A percentile compares a stretch with the other conserved stretches of the same genome.
Evolutionary conservation across 1,284 basidiomycete genomes (phyloP).

Genomic region (Microbotryomycetes sp.): DNA sequence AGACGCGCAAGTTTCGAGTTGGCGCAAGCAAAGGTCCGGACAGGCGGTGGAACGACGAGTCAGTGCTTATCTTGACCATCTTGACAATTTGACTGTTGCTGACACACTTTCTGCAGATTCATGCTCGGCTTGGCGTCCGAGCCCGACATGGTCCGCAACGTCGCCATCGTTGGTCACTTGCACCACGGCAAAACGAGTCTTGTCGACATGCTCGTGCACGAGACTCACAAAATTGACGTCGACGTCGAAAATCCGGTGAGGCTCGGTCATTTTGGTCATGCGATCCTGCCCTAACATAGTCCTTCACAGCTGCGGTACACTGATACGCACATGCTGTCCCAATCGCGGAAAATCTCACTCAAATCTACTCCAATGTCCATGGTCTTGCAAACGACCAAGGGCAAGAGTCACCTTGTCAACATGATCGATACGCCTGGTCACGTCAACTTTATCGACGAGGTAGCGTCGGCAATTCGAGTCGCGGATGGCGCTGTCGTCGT

Average conservation of each 20-base stretch:
- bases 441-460: constrained; percentile 96
- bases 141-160: constrained; percentile 91
- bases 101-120: constrained; percentile 53
- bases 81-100: neutral
- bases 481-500: constrained; percentile 92
- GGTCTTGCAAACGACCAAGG: constrained; percentile 72
- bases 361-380: constrained; percentile 97
- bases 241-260: constrained; percentile 77
- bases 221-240: constrained; percentile 92
- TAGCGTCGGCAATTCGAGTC: constrained; percentile 75
- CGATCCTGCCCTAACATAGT: neutral
- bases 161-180: constrained; percentile 87
- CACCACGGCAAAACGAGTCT: constrained; percentile 97
- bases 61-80: constrained; percentile 38
- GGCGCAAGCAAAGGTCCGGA: constrained; percentile 64
- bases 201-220: constrained; percentile 92
- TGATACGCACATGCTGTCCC: constrained; percentile 83
- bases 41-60: constrained; percentile 91
- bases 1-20: constrained; percentile 82
- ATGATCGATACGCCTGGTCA: constrained; percentile 97
- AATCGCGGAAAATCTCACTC: constrained; percentile 84
- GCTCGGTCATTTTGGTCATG: too few relatives aligned
- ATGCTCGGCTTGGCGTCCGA: constrained; percentile 84
- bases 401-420: constrained; percentile 90
- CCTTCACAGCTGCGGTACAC: constrained; percentile 71